Base-by-base conservation (phyloP, 306 rosid species). In the Senna siamea region DNA sequence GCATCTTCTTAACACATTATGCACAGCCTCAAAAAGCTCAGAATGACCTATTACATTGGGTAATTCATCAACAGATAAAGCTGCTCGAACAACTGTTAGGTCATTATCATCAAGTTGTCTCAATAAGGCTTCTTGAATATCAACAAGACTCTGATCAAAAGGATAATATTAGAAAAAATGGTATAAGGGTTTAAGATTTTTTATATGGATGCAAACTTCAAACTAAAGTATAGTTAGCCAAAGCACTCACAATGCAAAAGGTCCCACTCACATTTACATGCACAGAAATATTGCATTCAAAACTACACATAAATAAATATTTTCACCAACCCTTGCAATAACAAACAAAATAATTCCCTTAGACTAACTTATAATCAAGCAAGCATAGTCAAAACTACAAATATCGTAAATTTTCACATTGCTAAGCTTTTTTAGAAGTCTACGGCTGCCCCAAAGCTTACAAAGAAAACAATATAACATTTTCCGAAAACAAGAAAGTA, bases 41-140 rank as follows among this genome's bases (percentile, higher is more conserved):
- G 86, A 74, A 78, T 81, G 77, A 77, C 68, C 77, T 69, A 87
- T 59, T 38, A 87, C 69, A 66, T 85, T 82, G 23, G 86, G 70
- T 78, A 93, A 77, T 71, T 88, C 88, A 67, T 86, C 88, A 22
- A 93, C 68, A 56, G 83, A 74, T 22, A 93, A 73, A 76, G 93
- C 94, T 11, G 88, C 96, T 79, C 58, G 80, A 76, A 93, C 96
- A 80, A 93, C 93, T 72, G 88, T 88, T 48, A 89, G 87, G 78
- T 93, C 98, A 65, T 85, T 82, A 81, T 93, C 96, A 55, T 76
- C 85, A 81, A 93, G 85, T 81, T 88, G 96, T 76, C 89, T 83
- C 83, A 85, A 79, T 72, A 91, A 76, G 70, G 88, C 88, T 79
- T 85, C 94, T 85, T 81, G 87, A 55, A 91, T 78, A 75, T 77